Conservation (phyloP, 2,329 filamentous ascomycete species). For the Onygenales sp. region DNA sequence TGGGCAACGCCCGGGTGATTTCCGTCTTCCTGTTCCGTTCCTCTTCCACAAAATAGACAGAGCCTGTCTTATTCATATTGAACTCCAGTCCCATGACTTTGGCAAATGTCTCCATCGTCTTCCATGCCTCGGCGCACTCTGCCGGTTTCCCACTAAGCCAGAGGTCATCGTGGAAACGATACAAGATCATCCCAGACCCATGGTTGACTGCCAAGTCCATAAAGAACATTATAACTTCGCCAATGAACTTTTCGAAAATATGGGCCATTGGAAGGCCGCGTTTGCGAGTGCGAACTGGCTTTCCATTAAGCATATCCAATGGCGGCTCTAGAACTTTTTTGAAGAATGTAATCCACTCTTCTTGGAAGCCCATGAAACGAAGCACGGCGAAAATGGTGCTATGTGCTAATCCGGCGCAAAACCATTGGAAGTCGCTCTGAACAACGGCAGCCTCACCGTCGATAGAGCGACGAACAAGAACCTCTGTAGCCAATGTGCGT, state of each 20-base stretch:
- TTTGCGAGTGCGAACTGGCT: slow-evolving; percentile 30
- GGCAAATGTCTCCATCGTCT: slow-evolving; percentile 33
- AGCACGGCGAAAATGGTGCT: slow-evolving; percentile 35
- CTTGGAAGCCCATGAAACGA: slow-evolving; percentile 35
- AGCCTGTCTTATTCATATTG: slow-evolving; percentile 41
- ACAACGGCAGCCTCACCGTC: slow-evolving; percentile 28
- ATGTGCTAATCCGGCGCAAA: slow-evolving; percentile 35
- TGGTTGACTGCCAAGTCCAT: slow-evolving; percentile 39
- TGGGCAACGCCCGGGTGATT: slow-evolving; percentile 31
- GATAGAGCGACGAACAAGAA: slow-evolving; percentile 25
- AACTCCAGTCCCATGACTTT: slow-evolving; percentile 35
- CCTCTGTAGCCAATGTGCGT: slow-evolving; percentile 30
- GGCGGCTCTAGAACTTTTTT: slow-evolving; percentile 37
- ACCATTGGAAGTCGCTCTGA: slow-evolving; percentile 37
- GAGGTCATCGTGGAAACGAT: slow-evolving; percentile 41
- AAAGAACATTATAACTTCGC: slow-evolving; percentile 40
- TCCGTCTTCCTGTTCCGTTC: slow-evolving; percentile 11
- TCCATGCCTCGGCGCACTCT: slow-evolving; percentile 35
- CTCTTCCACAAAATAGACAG: slow-evolving; percentile 30
- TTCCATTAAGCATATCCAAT: slow-evolving; percentile 29
- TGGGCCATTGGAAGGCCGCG: slow-evolving; percentile 40
- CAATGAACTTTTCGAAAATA: slow-evolving; percentile 37
- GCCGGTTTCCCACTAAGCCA: slow-evolving; percentile 39
- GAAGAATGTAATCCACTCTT: slow-evolving; percentile 37
- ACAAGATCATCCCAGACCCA: slow-evolving; percentile 32